phyloP scores from a whole-genome alignment of 441 rosid genomes.

The Eutrema salsugineum region DNA sequence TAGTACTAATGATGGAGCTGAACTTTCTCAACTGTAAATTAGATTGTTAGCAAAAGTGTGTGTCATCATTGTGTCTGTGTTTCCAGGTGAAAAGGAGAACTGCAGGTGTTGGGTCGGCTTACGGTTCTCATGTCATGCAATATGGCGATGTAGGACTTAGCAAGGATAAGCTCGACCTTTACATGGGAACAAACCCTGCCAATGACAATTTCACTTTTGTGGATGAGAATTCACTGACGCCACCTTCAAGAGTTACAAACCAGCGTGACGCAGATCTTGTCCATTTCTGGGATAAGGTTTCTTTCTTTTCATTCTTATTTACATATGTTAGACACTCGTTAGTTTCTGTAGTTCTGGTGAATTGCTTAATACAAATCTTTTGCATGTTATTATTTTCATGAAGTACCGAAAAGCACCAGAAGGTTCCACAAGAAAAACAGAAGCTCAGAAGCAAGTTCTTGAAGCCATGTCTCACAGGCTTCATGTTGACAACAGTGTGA shows the following conservation, averaged over 20 bases:
- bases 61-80: constrained; percentile 16
- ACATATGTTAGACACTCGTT: background rate
- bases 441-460: constrained; percentile 78
- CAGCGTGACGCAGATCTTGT: constrained; percentile 97
- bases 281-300: constrained; percentile 93
- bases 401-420: constrained; percentile 92
- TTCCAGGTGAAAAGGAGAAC: constrained; percentile 84
- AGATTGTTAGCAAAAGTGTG: background rate
- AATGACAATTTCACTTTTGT: constrained; percentile 75
- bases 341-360: background rate
- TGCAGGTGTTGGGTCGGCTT: constrained; percentile 36
- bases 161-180: constrained; percentile 49
- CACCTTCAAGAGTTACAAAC: constrained; percentile 60
- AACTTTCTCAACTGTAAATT: background rate
- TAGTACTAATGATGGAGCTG: background rate
- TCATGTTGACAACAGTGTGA: constrained; percentile 73
- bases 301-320: background rate
- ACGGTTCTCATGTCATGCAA: constrained; percentile 95
- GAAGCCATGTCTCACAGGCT: constrained; percentile 89
- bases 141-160: constrained; percentile 66
- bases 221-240: constrained; percentile 55
- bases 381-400: constrained; percentile 18
- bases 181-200: constrained; percentile 88
- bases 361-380: background rate
- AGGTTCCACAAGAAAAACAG: constrained; percentile 62